Evolutionary conservation across 805 yeast species (phyloP), one percentile per base, ranked within the genome.

Genomic region (Torulaspora microellipsoides): DNA sequence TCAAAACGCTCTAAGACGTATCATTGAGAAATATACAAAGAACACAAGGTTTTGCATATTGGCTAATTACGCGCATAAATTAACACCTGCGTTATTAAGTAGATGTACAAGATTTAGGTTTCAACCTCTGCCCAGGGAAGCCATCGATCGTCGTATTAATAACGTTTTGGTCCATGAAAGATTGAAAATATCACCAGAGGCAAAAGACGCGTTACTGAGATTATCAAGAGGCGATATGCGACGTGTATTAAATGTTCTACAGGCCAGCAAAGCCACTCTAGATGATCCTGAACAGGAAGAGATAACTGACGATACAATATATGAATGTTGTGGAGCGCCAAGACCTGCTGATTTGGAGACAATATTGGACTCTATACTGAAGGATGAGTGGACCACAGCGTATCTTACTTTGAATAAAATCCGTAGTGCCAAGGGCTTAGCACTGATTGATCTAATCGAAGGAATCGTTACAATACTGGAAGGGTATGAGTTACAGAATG

Each of bases 171-270:
- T 76, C 32, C 70, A 70, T 41, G 99, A 93, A 56, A 64, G 77
- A 1, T 67, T 93, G 37, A 66, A 71, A 3, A 69, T 93, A 8
- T 58, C 72, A 0, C 65, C 71, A 0, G 79, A 72, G 1, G 97
- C 95, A 0, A 68, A 76, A 34, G 64, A 66, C 0, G 80, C 96
- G 1, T 68, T 93, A 37, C 69, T 93, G 44, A 71, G 69, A 41
- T 72, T 93, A 43, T 76, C 93, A n/a, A 77, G 81, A 45, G 99
- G 99, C 40, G 99, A 93, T 65, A 93, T 93, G 99, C 79, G 99
- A 69, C 78, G 86, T 39, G 95, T 95, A 1, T 72, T 93, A 54
- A 93, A 93, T 59, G 96, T 93, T 4, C 66, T 93, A 45, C 99
- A 93, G 66, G 95, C 98, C 0, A 87, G 98, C 64, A 78, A 84